These are phyloP conservation scores for Athelia sp. DNA, from an alignment of 1,284 basidiomycete genomes.

Conservation along the genomic window DNA sequence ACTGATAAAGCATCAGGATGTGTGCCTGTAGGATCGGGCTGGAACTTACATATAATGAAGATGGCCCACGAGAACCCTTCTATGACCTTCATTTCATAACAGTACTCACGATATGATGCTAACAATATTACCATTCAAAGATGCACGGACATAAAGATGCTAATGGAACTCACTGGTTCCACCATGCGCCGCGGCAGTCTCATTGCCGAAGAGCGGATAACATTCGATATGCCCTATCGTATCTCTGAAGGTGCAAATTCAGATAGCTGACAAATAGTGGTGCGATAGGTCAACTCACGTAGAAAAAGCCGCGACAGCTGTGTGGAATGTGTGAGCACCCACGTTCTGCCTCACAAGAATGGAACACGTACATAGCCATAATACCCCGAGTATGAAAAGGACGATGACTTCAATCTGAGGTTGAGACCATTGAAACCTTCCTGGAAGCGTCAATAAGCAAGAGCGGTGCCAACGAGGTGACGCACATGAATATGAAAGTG, in stretches of 20 bases:
- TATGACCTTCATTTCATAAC: conserved; percentile 74
- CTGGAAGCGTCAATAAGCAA: no score
- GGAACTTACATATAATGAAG: conserved; percentile 52
- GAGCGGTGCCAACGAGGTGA: no score
- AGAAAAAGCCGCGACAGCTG: conserved; percentile 72
- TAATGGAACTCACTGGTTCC: conserved; percentile 43
- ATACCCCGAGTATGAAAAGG: conserved; percentile 48
- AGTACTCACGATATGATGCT: conserved; percentile 57
- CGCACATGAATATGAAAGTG: no score
- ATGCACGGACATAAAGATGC: conserved; percentile 4
- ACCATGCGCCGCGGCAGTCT: conserved; percentile 44
- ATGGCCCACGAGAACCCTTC: conserved; percentile 75
- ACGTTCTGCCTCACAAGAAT: no score
- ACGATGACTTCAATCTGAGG: conserved; percentile 55
- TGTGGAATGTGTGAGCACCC: conserved; percentile 3
- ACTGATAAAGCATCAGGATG: background rate
- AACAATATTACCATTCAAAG: no score
- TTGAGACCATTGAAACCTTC: conserved; percentile 62
- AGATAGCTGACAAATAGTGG: background rate
- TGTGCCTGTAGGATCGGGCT: background rate
- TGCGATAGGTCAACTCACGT: conserved; percentile 38
- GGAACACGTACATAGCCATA: conserved; percentile 60
- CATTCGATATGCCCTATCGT: conserved; percentile 65
- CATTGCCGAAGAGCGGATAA: conserved; percentile 42
- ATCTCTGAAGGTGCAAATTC: conserved; percentile 43